A percentile compares a stretch with the other conserved stretches of the same genome.
phyloP scores from a whole-genome alignment of 2,329 filamentous ascomycete genomes.

The Cytospora mali region DNA sequence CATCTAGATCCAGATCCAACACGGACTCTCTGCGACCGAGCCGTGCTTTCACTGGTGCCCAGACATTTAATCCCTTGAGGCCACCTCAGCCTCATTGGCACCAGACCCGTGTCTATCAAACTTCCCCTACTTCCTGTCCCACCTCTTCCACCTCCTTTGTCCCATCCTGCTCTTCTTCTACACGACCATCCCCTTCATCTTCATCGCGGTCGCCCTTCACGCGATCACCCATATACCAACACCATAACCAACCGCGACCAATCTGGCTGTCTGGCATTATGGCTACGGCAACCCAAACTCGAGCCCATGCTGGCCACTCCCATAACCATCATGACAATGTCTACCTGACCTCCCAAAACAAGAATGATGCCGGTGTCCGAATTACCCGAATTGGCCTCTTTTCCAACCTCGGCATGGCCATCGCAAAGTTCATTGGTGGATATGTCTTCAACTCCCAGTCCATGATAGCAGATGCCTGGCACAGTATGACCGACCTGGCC shows the following conservation, averaged over 20 bases:
- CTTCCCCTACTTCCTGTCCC: slow-evolving; percentile 32
- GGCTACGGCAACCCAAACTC: slow-evolving; percentile 33
- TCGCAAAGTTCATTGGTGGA: slow-evolving; percentile 89
- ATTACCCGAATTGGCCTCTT: slow-evolving; percentile 88
- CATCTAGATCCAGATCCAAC: background rate
- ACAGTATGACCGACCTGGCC: slow-evolving; percentile 92
- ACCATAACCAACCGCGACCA: slow-evolving; percentile 21
- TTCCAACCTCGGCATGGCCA: slow-evolving; percentile 91
- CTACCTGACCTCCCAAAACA: slow-evolving; percentile 79
- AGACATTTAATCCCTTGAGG: slow-evolving; percentile 32
- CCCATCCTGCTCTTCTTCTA: slow-evolving; percentile 26
- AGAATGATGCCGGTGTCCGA: slow-evolving; percentile 88
- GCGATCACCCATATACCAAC: slow-evolving; percentile 23
- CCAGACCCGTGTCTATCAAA: slow-evolving; percentile 36
- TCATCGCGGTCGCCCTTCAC: slow-evolving; percentile 22
- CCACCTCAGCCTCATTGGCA: slow-evolving; percentile 38
- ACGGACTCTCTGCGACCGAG: slow-evolving; percentile 5
- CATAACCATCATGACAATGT: slow-evolving; percentile 85
- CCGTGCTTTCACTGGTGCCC: slow-evolving; percentile 9
- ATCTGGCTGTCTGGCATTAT: slow-evolving; percentile 35
- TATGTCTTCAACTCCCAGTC: slow-evolving; percentile 95
- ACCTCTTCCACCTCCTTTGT: slow-evolving; percentile 28
- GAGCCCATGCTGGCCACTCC: slow-evolving; percentile 55
- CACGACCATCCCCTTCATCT: slow-evolving; percentile 14
- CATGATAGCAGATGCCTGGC: slow-evolving; percentile 90